Evolutionary conservation across 495 filamentous ascomycete species (phyloP).

Genomic region (Aspergillus avenaceus): DNA sequence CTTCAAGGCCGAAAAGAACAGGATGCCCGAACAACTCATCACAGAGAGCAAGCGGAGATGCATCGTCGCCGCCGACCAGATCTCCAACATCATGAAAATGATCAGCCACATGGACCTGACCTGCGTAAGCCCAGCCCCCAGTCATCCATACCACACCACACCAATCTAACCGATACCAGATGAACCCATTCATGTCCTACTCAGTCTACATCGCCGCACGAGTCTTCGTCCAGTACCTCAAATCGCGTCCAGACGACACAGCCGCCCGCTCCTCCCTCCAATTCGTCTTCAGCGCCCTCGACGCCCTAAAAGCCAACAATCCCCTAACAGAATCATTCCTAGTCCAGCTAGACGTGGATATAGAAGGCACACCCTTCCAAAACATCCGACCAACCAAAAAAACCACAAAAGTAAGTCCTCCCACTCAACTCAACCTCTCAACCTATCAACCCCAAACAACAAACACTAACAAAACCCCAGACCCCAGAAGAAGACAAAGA

Average conservation of each 20-base stretch:
- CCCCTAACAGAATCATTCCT: slow-evolving; percentile 94
- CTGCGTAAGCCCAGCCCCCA: slow-evolving; percentile 60
- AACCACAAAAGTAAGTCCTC: neutral
- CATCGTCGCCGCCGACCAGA: slow-evolving; percentile 88
- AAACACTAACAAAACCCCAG: neutral
- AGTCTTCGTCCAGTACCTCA: slow-evolving; percentile 94
- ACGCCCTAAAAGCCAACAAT: slow-evolving; percentile 80
- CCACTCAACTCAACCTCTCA: neutral
- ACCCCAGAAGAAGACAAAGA: too few species aligned
- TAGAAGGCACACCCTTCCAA: slow-evolving; percentile 58
- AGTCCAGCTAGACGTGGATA: slow-evolving; percentile 87
- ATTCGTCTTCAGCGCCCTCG: slow-evolving; percentile 86
- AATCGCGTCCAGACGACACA: slow-evolving; percentile 78
- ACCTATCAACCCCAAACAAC: neutral
- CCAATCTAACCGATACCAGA: slow-evolving; percentile 49
- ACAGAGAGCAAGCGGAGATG: slow-evolving; percentile 90
- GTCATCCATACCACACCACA: slow-evolving; percentile 8
- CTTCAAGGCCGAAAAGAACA: slow-evolving; percentile 91
- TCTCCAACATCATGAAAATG: slow-evolving; percentile 95
- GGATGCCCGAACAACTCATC: slow-evolving; percentile 68
- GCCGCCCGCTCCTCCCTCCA: slow-evolving; percentile 78
- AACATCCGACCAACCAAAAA: slow-evolving; percentile 7
- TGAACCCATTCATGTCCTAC: slow-evolving; percentile 96
- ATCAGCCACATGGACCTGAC: slow-evolving; percentile 85
- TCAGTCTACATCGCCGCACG: slow-evolving; percentile 92